A percentile compares a stretch with the other conserved stretches of the same genome.
phyloP scores from a whole-genome alignment of 164 flowering plant species.

The Piper betle region DNA sequence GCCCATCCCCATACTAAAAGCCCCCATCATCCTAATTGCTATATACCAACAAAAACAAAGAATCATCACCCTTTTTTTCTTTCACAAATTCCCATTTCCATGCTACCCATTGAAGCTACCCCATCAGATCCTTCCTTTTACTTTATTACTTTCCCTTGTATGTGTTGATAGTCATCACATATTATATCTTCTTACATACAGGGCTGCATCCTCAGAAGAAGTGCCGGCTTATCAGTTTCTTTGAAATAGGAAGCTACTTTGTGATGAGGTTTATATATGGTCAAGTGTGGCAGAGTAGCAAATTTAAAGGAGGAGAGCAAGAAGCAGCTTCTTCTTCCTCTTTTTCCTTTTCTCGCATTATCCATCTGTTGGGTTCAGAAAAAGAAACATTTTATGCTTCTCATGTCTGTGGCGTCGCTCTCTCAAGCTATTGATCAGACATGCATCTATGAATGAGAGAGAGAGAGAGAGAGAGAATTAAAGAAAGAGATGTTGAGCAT shows the following conservation, averaged over 20 bases:
- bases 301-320: not conserved
- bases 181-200: not conserved
- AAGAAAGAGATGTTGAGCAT: no score
- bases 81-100: not conserved
- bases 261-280: not conserved
- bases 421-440: not conserved
- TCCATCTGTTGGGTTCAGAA: not conserved
- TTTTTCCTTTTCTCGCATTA: not conserved
- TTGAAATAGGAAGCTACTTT: not conserved
- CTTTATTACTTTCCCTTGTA: not conserved
- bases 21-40: no score
- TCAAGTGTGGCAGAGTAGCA: not conserved
- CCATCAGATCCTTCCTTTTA: not conserved
- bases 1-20: no score
- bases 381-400: not conserved
- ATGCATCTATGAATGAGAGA: not conserved
- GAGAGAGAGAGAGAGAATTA: not conserved
- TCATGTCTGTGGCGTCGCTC: not conserved
- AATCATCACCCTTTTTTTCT: not conserved
- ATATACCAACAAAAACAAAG: not conserved
- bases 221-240: no score
- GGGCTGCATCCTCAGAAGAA: not conserved
- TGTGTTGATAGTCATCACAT: not conserved
- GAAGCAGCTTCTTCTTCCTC: not conserved
- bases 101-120: not conserved